Base-by-base conservation (phyloP, 768 basidiomycete species). In the Tulasnella calospora region DNA sequence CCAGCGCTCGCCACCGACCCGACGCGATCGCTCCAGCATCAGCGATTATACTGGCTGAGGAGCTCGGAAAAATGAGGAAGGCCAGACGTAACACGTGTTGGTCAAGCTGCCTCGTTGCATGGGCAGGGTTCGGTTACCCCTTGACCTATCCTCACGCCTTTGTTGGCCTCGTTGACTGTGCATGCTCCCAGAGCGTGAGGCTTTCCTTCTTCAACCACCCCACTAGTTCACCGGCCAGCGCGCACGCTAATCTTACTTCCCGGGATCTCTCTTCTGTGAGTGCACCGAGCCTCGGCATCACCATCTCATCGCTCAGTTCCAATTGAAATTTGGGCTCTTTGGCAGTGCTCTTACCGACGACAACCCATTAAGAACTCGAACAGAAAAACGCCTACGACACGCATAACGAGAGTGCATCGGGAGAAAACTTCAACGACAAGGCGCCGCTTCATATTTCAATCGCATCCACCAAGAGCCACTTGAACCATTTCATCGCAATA, bases 101-200 rank as follows among this genome's bases (percentile, higher is more conserved):
- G 36, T 72, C 27, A 7, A 46, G 36, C 71, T 76, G 75, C 75
- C 75, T 76, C 75, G 75, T 76, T 76, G 75, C 75, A 61, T 67
- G 61, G 5, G 75, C 47, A 76, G 75, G 75, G 75, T 76, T 76
- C 75, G 38, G 51, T 57, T 61, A 57, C 75, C 75, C 75, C 61
- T 76, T 57, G 74, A 61, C 75, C 57, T 55, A 27, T 27, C 36
- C 44, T 30, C 61, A 40, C 57, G 51, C 75, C 55, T 40, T 74
- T 74, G 51, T 76, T 21, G 75, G 75, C 75, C 75, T 76, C 75
- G 75, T 76, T 76, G 75, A 76, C 75, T 61, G 75, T 76, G 75
- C 75, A 19, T 76, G 75, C 73, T 55, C 73, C 61, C 61, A 67
- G 61, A 67, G 61, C n/a, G 51, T 46, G 17, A 47, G 51, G 19